A percentile compares a stretch with the other conserved stretches of the same genome.
Evolutionary conservation across 768 basidiomycete genomes (phyloP).

Genomic region (Lyophyllum decastes): DNA sequence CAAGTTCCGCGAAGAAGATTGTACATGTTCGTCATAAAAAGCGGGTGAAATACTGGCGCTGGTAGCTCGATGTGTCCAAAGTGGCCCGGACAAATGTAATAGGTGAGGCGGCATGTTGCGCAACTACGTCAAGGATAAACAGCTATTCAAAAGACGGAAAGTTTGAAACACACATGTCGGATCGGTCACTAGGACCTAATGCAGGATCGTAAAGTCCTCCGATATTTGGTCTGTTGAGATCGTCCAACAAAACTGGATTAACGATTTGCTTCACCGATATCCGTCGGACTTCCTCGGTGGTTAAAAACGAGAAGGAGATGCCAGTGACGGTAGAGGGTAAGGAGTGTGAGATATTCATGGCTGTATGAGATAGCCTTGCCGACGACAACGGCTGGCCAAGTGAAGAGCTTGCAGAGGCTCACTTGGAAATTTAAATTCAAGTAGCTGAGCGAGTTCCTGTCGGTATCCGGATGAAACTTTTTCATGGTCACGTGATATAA

Average conservation of each 20-base stretch:
- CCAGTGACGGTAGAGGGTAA: constrained; percentile 83
- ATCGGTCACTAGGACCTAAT: constrained; percentile 84
- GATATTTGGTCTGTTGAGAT: constrained; percentile 86
- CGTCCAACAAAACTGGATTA: constrained; percentile 91
- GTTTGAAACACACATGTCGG: constrained; percentile 77
- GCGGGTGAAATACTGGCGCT: constrained; percentile 91
- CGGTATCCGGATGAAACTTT: constrained; percentile 27
- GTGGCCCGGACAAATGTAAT: constrained; percentile 96
- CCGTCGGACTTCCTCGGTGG: constrained; percentile 81
- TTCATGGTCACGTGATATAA: constrained; percentile 25
- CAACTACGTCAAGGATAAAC: constrained; percentile 56
- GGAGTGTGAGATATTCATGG: constrained; percentile 90
- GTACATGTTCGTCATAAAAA: constrained; percentile 92
- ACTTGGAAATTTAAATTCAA: not conserved
- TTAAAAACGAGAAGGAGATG: constrained; percentile 92
- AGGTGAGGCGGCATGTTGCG: constrained; percentile 88
- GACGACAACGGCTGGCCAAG: constrained; percentile 11
- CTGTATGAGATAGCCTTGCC: constrained; percentile 1
- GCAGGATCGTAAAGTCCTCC: constrained; percentile 96
- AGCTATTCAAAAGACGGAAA: constrained; percentile 6
- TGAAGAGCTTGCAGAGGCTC: constrained; percentile 8
- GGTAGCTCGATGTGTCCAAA: constrained; percentile 98
- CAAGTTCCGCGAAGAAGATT: constrained; percentile 86
- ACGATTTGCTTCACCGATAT: constrained; percentile 98
- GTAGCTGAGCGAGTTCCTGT: constrained; percentile 6